A percentile compares a stretch with the other conserved stretches of the same genome.
phyloP scores from a whole-genome alignment of 208 protist species.

The Leptomonas pyrrhocoris region DNA sequence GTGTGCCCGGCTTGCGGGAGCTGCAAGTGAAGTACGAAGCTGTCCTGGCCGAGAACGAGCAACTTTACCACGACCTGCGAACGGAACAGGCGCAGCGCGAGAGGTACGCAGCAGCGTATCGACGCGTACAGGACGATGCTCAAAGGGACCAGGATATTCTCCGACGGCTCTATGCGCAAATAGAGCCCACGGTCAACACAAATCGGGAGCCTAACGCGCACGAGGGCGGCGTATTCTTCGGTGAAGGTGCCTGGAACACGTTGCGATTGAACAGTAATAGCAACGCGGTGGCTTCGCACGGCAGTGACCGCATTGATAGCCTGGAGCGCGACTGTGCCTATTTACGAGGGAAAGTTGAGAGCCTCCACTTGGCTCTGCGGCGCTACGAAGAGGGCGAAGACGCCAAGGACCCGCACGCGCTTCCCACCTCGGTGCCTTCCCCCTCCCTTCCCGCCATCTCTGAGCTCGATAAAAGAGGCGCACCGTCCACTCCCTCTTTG shows the following conservation, averaged over 20 bases:
- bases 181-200: background rate
- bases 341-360: conserved; percentile 4
- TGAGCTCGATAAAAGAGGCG: background rate
- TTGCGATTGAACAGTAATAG: background rate
- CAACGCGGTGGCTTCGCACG: background rate
- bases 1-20: background rate
- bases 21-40: conserved; percentile 18
- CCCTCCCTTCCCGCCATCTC: background rate
- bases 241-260: background rate
- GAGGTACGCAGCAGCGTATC: background rate
- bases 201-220: background rate
- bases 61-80: conserved; percentile 14
- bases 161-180: conserved; percentile 3
- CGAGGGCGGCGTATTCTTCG: too few species aligned
- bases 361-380: conserved; percentile 6
- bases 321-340: conserved; percentile 20
- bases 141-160: conserved; percentile 5
- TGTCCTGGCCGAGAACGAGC: conserved; percentile 13
- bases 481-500: background rate
- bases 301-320: background rate
- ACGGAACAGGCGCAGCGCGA: conserved; percentile 7
- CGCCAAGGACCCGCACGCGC: background rate
- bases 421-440: background rate
- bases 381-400: background rate
- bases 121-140: conserved; percentile 12